Conservation (phyloP, 352 stramenopile genomes). For the Phytophthora agathidicida region DNA sequence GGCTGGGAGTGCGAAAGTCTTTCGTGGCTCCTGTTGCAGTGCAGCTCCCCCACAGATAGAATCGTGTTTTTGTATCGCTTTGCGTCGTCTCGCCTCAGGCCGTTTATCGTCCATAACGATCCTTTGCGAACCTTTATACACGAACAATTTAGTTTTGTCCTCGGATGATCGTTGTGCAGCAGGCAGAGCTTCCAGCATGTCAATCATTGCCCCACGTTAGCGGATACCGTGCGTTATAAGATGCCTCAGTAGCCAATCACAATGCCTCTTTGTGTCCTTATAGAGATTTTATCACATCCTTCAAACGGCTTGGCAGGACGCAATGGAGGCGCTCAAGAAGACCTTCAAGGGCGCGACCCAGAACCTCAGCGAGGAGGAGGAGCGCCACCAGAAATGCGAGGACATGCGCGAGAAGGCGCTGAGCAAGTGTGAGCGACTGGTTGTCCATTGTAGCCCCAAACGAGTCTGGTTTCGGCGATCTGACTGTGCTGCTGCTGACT, state of each 20-base stretch:
- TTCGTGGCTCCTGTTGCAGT: constrained; percentile 6
- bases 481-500: constrained; percentile 1
- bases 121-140: constrained; percentile 26
- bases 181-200: constrained; percentile 1
- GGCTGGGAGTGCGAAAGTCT: not conserved
- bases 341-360: constrained; percentile 52
- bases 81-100: constrained; percentile 19
- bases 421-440: constrained; percentile 63
- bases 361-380: constrained; percentile 41
- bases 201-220: constrained; percentile 13
- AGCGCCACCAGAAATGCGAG: constrained; percentile 58
- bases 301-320: constrained; percentile 11
- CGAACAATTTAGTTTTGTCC: constrained; percentile 30
- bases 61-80: constrained; percentile 32
- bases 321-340: constrained; percentile 79
- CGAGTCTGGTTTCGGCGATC: no score
- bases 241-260: constrained; percentile 7
- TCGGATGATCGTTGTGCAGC: not conserved
- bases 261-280: no score
- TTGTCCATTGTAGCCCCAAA: no score
- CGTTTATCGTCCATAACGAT: constrained; percentile 27
- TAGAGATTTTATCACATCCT: no score
- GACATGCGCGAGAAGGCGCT: constrained; percentile 74
- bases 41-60: constrained; percentile 23
- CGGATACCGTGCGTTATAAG: constrained; percentile 1